Evolutionary conservation across 352 stramenopile genomes (phyloP), one percentile per base, ranked within the genome.

Genomic region (Phytopythium ostracodes): DNA sequence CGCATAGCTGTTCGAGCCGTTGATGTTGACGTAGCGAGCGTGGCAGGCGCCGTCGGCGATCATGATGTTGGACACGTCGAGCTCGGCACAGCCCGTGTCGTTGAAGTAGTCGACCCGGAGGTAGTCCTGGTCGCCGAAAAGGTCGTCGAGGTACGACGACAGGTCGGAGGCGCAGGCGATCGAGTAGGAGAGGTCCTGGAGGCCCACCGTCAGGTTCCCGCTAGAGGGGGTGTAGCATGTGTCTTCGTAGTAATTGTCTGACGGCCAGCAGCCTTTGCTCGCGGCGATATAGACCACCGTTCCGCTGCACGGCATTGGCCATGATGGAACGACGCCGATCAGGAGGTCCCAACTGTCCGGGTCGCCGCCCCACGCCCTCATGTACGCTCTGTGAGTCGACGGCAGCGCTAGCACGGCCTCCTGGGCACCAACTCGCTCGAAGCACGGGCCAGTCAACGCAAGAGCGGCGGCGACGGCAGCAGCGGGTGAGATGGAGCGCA

Each of bases 51-150:
- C 50, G 31, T 56, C 50, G 27, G 50, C 50, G 31, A 43, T 4
- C 50, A 56, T n/a, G 31, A 43, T 20, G 50, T 56, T 56, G 50
- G n/a, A 29, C 7, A 56, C 18, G 29, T 56, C 50, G 1, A 43
- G 50, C 46, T 33, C 24, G 27, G 2, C 15, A 20, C 50, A 56
- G 29, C 22, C 24, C 10, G 50, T 20, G 50, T 56, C 50, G 29
- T 56, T 56, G 50, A 43, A 56, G 29, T 56, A 56, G 50, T 56
- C 50, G 50, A 56, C 20, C 17, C 50, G 50, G 29, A 56, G 29
- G 50, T 56, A 56, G 8, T 14, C 1, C 50, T 42, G 29, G 27
- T 56, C 50, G 2, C 7, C 18, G 31, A 43, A 56, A 1, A 56
- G 50, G 29, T 42, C 17, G 20, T 56, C 18, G 50, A 56, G 29